Conservation (phyloP, 2,329 filamentous ascomycete species). For the Trichoderma hamatum region DNA sequence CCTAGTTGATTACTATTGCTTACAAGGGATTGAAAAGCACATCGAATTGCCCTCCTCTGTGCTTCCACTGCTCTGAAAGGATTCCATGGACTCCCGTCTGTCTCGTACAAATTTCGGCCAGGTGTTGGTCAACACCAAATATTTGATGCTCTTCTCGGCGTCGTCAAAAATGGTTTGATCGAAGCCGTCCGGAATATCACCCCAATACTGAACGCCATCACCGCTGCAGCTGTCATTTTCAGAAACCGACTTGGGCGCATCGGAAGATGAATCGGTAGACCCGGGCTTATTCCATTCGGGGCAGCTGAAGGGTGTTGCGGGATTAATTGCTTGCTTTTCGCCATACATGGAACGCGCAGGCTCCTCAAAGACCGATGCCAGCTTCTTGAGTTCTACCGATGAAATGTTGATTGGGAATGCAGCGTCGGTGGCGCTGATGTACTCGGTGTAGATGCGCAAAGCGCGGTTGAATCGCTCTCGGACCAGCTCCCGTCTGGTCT, state of each 20-base stretch:
- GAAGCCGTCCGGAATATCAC: slow-evolving; percentile 53
- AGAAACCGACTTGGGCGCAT: background rate
- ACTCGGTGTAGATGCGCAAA: slow-evolving; percentile 62
- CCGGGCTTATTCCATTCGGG: background rate
- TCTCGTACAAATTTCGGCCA: slow-evolving; percentile 62
- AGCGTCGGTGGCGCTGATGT: slow-evolving; percentile 61
- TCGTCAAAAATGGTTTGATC: slow-evolving; percentile 58
- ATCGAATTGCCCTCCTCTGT: slow-evolving; percentile 25
- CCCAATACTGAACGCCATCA: slow-evolving; percentile 39
- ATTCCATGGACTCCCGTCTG: slow-evolving; percentile 34
- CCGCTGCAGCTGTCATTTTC: background rate
- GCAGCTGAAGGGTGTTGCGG: slow-evolving; percentile 44
- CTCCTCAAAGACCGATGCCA: slow-evolving; percentile 59
- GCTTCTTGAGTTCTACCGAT: slow-evolving; percentile 51
- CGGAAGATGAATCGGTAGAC: background rate
- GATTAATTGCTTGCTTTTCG: slow-evolving; percentile 41
- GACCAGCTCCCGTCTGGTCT: slow-evolving; percentile 37
- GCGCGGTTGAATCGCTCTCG: slow-evolving; percentile 60
- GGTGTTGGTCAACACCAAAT: slow-evolving; percentile 69
- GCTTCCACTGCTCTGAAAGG: slow-evolving; percentile 19
- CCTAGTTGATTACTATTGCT: background rate
- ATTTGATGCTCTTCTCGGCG: slow-evolving; percentile 64
- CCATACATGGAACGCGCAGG: slow-evolving; percentile 50
- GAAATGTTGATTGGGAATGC: slow-evolving; percentile 69
- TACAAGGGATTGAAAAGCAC: slow-evolving; percentile 1